A percentile compares a stretch with the other conserved stretches of the same genome.
Conservation (phyloP, 2,329 filamentous ascomycete genomes). For the Trichoderma sp. region DNA sequence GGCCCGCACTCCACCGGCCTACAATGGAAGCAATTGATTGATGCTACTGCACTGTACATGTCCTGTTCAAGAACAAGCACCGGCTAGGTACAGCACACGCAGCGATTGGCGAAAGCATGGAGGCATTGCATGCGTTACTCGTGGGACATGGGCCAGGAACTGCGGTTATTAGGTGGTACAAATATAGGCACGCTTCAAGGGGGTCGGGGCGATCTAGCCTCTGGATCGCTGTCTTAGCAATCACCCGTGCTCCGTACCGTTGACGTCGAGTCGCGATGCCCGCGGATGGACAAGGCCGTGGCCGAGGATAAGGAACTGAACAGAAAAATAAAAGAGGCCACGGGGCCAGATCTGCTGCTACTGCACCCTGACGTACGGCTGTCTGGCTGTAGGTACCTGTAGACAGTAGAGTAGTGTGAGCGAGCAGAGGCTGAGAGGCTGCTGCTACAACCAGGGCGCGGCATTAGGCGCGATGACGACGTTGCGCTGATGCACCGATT, state of each 20-base stretch:
- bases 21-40: background rate
- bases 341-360: slow-evolving; percentile 13
- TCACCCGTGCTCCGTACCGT: slow-evolving; percentile 10
- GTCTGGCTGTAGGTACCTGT: too few relatives aligned
- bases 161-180: background rate
- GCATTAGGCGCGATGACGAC: slow-evolving; percentile 11
- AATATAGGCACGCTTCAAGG: background rate
- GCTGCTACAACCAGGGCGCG: background rate
- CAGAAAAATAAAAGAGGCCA: background rate
- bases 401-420: background rate
- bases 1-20: background rate
- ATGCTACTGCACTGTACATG: background rate
- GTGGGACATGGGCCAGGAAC: background rate
- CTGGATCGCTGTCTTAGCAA: slow-evolving; percentile 17
- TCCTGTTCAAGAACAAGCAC: background rate
- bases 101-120: background rate
- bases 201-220: slow-evolving; percentile 18
- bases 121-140: background rate
- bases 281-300: background rate
- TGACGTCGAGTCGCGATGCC: background rate
- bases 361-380: background rate
- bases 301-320: background rate
- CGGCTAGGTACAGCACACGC: background rate
- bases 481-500: slow-evolving; percentile 12
- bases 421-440: background rate